Percentiles rank a stretch among this genome's conserved stretches.
Conservation (phyloP, 2,329 filamentous ascomycete genomes). For the Pseudohalonectria lignicola region DNA sequence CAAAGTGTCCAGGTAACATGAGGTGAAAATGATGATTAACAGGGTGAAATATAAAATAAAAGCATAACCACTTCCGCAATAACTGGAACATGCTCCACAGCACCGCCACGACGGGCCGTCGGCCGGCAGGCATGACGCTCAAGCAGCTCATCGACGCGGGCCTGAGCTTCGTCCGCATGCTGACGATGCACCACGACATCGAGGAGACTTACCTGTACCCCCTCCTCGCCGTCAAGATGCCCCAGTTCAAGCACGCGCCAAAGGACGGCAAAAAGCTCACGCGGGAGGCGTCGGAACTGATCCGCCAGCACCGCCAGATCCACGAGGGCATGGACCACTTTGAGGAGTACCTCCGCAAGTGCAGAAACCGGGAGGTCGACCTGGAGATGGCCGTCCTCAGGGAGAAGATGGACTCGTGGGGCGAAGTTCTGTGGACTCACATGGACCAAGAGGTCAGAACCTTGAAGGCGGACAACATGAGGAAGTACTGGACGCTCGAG, state of each 20-base stretch:
- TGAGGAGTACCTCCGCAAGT: slow-evolving; percentile 52
- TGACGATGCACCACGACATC: slow-evolving; percentile 71
- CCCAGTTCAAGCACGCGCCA: slow-evolving; percentile 49
- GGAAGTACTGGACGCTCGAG: slow-evolving; percentile 65
- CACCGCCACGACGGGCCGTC: slow-evolving; percentile 47
- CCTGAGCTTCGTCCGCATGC: slow-evolving; percentile 57
- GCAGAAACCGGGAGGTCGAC: slow-evolving; percentile 50
- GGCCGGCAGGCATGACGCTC: slow-evolving; percentile 53
- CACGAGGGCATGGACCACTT: slow-evolving; percentile 64
- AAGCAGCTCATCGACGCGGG: slow-evolving; percentile 57
- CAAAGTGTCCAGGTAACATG: too few relatives aligned
- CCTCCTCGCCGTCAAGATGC: slow-evolving; percentile 64
- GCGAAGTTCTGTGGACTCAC: slow-evolving; percentile 69
- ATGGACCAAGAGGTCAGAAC: slow-evolving; percentile 74
- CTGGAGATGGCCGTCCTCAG: slow-evolving; percentile 50
- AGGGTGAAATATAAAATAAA: too few relatives aligned
- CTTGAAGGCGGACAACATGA: slow-evolving; percentile 78
- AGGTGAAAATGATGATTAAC: too few relatives aligned
- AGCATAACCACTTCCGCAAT: slow-evolving; percentile 69
- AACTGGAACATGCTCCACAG: slow-evolving; percentile 63
- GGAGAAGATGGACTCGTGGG: slow-evolving; percentile 66
- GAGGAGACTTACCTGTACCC: slow-evolving; percentile 80
- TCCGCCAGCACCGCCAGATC: slow-evolving; percentile 69
- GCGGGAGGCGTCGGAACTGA: slow-evolving; percentile 43
- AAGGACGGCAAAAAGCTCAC: slow-evolving; percentile 2